These are phyloP conservation scores for Gracilaria gracilis DNA, from an alignment of 23 red algal species.

Conservation along the genomic window DNA sequence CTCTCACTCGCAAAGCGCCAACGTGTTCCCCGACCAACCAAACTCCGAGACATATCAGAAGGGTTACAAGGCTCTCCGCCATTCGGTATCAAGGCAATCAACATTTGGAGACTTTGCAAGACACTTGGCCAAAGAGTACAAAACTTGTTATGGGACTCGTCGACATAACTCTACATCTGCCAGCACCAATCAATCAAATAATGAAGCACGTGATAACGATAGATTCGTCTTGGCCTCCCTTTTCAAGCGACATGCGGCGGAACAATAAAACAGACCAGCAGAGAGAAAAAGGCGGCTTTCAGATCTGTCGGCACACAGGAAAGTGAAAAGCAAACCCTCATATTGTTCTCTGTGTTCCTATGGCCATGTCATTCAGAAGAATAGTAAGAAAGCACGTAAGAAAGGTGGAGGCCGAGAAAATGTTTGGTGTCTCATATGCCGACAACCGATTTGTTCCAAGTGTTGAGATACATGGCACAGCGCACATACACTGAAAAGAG, in stretches of 20 bases:
- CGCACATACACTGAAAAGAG: not conserved
- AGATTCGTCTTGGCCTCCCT: not conserved
- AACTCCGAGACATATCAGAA: not conserved
- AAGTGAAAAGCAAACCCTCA: not conserved
- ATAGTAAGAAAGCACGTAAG: not conserved
- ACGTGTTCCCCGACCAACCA: too few species aligned
- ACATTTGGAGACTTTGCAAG: constrained; percentile 36
- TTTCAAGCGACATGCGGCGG: not conserved
- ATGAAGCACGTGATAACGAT: not conserved
- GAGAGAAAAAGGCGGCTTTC: not conserved
- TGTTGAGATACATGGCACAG: not conserved
- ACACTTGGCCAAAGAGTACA: constrained; percentile 27
- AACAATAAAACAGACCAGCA: not conserved
- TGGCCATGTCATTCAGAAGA: not conserved
- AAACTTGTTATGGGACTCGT: too few species aligned
- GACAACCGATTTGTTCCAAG: not conserved
- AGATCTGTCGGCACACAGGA: not conserved
- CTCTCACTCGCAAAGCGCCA: not conserved
- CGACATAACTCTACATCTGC: too few species aligned
- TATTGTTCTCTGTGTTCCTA: constrained; percentile 2
- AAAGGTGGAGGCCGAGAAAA: not conserved
- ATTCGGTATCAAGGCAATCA: not conserved
- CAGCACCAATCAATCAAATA: too few species aligned
- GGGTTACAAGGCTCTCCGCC: not conserved
- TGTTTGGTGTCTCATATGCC: not conserved